A percentile compares a stretch with the other conserved stretches of the same genome.
Evolutionary conservation across 352 stramenopile species (phyloP).

Genomic region (Phytophthora sp.): DNA sequence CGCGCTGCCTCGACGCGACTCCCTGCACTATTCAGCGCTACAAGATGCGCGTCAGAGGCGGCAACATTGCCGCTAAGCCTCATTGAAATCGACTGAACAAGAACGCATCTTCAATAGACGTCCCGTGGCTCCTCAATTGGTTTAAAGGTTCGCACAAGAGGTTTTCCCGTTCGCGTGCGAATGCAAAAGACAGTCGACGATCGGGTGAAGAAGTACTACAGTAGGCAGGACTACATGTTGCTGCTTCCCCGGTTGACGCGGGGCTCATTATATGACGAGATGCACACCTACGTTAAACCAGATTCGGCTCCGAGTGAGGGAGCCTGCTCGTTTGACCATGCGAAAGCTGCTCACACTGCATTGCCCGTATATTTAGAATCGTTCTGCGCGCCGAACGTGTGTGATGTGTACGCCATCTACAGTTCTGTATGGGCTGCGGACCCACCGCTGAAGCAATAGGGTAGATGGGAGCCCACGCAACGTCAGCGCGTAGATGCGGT

Average conservation of each 20-base stretch:
- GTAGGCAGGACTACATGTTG: background rate
- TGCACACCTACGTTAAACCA: slow-evolving; percentile 10
- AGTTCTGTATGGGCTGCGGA: background rate
- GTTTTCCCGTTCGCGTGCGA: slow-evolving; percentile 9
- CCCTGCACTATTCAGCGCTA: background rate
- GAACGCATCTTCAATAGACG: background rate
- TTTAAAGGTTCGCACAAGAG: background rate
- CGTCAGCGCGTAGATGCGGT: slow-evolving; percentile 19
- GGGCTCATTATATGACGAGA: slow-evolving; percentile 16
- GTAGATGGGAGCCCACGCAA: slow-evolving; percentile 3
- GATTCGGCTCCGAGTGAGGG: background rate
- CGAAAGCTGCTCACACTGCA: slow-evolving; percentile 9
- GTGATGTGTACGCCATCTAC: slow-evolving; percentile 17
- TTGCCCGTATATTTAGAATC: slow-evolving; percentile 11
- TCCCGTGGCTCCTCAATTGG: slow-evolving; percentile 8
- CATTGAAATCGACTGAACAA: background rate
- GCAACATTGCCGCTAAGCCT: background rate
- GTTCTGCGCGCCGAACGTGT: slow-evolving; percentile 9
- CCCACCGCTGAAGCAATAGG: slow-evolving; percentile 10
- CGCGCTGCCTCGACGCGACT: background rate
- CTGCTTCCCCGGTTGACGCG: slow-evolving; percentile 20
- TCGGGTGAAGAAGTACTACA: slow-evolving; percentile 12
- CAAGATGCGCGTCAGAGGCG: background rate
- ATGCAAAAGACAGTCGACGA: slow-evolving; percentile 4
- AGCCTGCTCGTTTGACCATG: slow-evolving; percentile 3